Evolutionary conservation across 345 rosid genomes (phyloP).

Genomic region (Anacardium occidentale): DNA sequence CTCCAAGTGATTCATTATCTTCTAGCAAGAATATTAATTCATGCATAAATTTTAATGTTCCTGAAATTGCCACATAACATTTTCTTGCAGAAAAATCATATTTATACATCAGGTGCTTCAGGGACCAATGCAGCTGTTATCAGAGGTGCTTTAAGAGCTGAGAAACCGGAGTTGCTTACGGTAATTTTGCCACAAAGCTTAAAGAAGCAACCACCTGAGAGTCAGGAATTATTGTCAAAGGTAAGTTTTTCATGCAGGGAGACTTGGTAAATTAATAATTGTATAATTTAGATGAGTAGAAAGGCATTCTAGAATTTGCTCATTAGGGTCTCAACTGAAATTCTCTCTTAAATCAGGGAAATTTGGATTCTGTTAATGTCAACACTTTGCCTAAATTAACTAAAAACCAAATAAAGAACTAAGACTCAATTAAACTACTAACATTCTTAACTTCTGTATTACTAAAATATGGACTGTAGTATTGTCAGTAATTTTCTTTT

Average conservation of each 20-base stretch:
- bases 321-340: not conserved
- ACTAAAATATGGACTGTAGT: not conserved
- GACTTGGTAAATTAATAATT: not conserved
- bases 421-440: not conserved
- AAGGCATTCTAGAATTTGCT: not conserved
- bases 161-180: conserved; percentile 85
- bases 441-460: not conserved
- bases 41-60: conserved; percentile 6
- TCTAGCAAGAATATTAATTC: not conserved
- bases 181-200: conserved; percentile 90
- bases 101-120: conserved; percentile 93
- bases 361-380: not conserved
- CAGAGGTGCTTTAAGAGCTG: conserved; percentile 96
- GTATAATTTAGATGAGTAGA: not conserved
- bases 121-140: conserved; percentile 97
- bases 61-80: conserved; percentile 18
- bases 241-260: conserved; percentile 29
- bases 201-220: conserved; percentile 91
- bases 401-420: not conserved
- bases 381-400: not conserved
- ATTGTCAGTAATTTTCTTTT: not conserved
- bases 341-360: not conserved
- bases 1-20: not conserved
- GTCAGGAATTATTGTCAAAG: conserved; percentile 83
- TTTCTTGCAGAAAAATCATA: conserved; percentile 86